These are phyloP conservation scores for Diversispora eburnea DNA, from an alignment of 192 early-diverging fungal genomes.

Conservation along the genomic window DNA sequence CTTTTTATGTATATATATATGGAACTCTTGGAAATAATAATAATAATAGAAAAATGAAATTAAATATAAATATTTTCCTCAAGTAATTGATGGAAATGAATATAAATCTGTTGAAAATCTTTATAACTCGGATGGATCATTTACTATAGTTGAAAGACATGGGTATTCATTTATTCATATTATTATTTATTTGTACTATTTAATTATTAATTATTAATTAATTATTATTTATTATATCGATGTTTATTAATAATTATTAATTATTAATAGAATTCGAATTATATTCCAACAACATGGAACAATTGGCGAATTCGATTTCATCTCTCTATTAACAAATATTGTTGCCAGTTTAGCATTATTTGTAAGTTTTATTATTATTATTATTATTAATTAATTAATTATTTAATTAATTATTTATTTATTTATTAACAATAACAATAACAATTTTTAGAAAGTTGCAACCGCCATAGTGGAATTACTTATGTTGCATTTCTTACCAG, in stretches of 20 bases:
- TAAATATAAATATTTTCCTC: constrained; percentile 41
- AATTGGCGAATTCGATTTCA: constrained; percentile 38
- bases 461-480: too few relatives aligned
- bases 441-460: too few relatives aligned
- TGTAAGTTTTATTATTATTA: background rate
- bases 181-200: background rate
- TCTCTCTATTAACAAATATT: constrained; percentile 37
- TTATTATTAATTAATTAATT: too few relatives aligned
- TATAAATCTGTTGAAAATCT: constrained; percentile 41
- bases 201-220: background rate
- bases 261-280: constrained; percentile 34
- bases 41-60: constrained; percentile 29
- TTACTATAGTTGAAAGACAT: constrained; percentile 36
- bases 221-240: background rate
- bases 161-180: constrained; percentile 29
- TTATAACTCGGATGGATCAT: constrained; percentile 30
- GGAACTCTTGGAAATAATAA: background rate
- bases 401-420: too few relatives aligned
- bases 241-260: background rate
- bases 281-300: constrained; percentile 41
- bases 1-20: too few relatives aligned
- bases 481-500: too few relatives aligned
- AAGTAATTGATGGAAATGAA: constrained; percentile 39
- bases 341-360: constrained; percentile 41
- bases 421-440: too few relatives aligned